A percentile compares a stretch with the other conserved stretches of the same genome.
phyloP scores from a whole-genome alignment of 441 rosid species.

The Populus trichocarpa region DNA sequence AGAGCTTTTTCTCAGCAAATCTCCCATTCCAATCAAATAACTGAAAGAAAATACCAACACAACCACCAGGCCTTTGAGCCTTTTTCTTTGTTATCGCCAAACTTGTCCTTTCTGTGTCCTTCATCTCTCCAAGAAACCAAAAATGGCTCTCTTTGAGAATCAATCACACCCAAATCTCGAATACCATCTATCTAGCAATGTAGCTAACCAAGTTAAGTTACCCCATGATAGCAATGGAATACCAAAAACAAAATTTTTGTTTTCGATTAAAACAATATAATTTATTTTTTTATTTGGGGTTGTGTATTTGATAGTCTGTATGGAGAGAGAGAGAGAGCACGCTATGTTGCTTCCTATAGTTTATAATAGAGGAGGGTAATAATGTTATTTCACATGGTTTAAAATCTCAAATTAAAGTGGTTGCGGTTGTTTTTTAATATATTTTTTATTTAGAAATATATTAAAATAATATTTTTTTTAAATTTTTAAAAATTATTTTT shows the following conservation, averaged over 20 bases:
- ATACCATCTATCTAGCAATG: slow-evolving; percentile 21
- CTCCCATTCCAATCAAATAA: slow-evolving; percentile 84
- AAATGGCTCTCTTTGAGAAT: background rate
- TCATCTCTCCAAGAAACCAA: slow-evolving; percentile 43
- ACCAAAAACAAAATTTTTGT: background rate
- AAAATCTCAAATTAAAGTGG: no score
- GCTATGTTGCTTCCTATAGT: no score
- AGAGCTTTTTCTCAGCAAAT: slow-evolving; percentile 14
- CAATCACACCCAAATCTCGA: slow-evolving; percentile 15
- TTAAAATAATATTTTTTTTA: no score
- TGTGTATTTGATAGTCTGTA: no score
- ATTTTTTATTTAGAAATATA: no score
- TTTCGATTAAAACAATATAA: no score
- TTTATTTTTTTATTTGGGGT: no score
- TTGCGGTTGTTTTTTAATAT: no score
- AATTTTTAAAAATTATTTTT: no score
- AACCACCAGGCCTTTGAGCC: slow-evolving; percentile 65
- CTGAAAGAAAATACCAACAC: slow-evolving; percentile 85
- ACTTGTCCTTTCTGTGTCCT: slow-evolving; percentile 39
- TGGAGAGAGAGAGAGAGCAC: no score
- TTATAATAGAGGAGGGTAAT: no score
- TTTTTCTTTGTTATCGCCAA: slow-evolving; percentile 66
- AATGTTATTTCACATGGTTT: no score
- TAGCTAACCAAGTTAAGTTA: background rate
- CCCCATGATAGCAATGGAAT: background rate